Conservation (phyloP, 176 grass and related monocot species). For the Thinopyrum elongatum region DNA sequence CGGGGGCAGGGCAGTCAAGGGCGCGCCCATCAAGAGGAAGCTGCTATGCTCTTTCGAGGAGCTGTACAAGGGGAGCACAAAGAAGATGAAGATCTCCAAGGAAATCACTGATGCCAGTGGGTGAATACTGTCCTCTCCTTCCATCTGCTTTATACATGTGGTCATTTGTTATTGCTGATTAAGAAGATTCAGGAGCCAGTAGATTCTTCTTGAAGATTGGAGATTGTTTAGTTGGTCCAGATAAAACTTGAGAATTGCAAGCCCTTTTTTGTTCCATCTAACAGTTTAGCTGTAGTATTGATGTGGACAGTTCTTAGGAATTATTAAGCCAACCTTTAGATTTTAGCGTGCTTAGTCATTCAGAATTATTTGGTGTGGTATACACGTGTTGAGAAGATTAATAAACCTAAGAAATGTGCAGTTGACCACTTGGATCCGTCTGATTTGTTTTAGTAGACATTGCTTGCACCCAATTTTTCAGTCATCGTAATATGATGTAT, state of each 20-base stretch:
- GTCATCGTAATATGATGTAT: background rate
- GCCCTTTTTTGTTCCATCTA: too few species aligned
- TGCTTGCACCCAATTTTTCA: background rate
- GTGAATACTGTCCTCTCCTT: background rate
- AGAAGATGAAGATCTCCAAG: slow-evolving; percentile 96
- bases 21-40: slow-evolving; percentile 59
- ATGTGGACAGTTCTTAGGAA: too few species aligned
- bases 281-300: too few species aligned
- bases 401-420: background rate
- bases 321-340: too few species aligned
- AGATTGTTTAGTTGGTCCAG: background rate
- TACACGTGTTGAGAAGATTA: too few species aligned
- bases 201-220: background rate
- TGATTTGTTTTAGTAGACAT: background rate
- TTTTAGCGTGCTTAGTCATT: too few species aligned
- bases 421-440: background rate
- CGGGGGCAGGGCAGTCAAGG: slow-evolving; percentile 53
- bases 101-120: slow-evolving; percentile 82
- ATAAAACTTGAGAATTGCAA: background rate
- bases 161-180: background rate
- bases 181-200: background rate
- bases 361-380: too few species aligned
- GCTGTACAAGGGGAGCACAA: slow-evolving; percentile 84
- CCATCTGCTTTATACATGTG: background rate
- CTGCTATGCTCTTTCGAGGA: slow-evolving; percentile 84